A percentile compares a stretch with the other conserved stretches of the same genome.
phyloP scores from a whole-genome alignment of 2,329 filamentous ascomycete genomes.

The Metarhizium robertsii region DNA sequence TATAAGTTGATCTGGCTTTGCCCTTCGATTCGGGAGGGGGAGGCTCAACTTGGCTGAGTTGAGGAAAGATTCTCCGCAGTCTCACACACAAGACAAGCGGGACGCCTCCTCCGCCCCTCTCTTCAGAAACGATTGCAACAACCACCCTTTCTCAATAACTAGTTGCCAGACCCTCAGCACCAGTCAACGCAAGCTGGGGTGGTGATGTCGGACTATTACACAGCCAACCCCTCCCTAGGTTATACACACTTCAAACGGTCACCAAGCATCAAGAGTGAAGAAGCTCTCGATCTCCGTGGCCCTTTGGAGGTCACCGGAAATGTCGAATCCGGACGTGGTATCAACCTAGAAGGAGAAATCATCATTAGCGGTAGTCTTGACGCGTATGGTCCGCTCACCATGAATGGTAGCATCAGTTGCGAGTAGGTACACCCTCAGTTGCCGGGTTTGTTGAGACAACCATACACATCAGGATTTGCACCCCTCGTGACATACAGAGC shows the following conservation, averaged over 20 bases:
- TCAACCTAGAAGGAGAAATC: constrained; percentile 35
- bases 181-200: background rate
- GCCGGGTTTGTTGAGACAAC: background rate
- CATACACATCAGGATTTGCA: background rate
- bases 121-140: background rate
- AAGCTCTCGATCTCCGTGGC: constrained; percentile 29
- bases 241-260: constrained; percentile 20
- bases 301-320: constrained; percentile 38
- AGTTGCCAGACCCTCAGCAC: background rate
- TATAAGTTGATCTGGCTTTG: background rate
- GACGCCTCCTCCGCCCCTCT: background rate
- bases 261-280: constrained; percentile 32
- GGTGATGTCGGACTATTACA: constrained; percentile 19
- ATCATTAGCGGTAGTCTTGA: constrained; percentile 34
- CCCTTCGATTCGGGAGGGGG: background rate
- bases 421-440: constrained; percentile 21
- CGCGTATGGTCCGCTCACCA: constrained; percentile 33
- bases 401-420: constrained; percentile 33
- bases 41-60: background rate
- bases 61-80: constrained; percentile 1
- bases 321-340: constrained; percentile 34
- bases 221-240: constrained; percentile 14
- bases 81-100: background rate
- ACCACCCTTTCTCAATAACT: background rate
- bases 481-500: background rate